Base-by-base conservation (phyloP, 2,329 filamentous ascomycete genomes). In the Ceratocystis cubensis region DNA sequence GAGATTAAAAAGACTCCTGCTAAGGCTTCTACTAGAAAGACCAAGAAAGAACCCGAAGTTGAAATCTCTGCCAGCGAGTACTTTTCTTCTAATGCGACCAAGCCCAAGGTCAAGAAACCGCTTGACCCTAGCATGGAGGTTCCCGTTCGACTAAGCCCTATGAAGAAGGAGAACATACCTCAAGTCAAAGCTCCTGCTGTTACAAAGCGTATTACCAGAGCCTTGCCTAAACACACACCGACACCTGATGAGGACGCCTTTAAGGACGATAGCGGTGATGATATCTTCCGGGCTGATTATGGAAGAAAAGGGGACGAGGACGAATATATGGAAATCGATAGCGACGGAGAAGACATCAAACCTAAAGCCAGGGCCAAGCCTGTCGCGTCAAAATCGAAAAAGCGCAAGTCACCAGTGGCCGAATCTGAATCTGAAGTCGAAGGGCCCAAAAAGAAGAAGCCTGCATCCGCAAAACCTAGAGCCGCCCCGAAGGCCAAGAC, bases 201-300 rank as follows among this genome's bases (percentile, higher is more conserved):
- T 68, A 82, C 61, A 10, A 68, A 64, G 53, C 64, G 64, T 3
- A 6, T 64, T 2, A 64, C 64, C 6, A 62, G 64, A 48, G 45
- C 65, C 2, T 25, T 59, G 13, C 30, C 28, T 28, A 33, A 41
- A 8, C 41, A 45, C 3, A 68, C 66, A 53, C 17, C 17, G 13
- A 22, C 63, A 37, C 30, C 44, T 2, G 70, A 72, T 3, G 75
- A 82, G 45, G 80, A 83, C 45, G 81, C 79, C 4, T 84, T 82
- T 67, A 76, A 88, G 70, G 83, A 89, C 22, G 87, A 89, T 65
- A 86, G 89, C 57, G 86, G 83, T 2, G 88, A 84, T n/a, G 92
- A 96, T 71, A 91, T 96, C 22, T 92, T 92, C 75, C 88, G 87
- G 15, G 86, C 88, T 3, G 85, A 44, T 88, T 85, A 73, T 82